These are phyloP conservation scores for Diaporthe ampelina DNA, from an alignment of 2,329 filamentous ascomycete species.

Conservation along the genomic window DNA sequence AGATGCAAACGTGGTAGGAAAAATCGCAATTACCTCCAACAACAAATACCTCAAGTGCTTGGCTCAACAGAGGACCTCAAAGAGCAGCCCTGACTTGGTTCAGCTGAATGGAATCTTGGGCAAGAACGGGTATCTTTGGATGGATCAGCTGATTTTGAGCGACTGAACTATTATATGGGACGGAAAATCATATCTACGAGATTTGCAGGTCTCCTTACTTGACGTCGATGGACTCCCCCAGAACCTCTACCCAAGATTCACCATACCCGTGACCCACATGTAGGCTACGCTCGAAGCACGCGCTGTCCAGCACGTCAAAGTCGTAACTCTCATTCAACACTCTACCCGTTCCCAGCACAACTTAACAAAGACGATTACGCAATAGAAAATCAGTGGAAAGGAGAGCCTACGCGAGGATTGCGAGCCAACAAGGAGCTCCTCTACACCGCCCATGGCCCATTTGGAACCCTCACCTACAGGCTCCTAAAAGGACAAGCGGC, in stretches of 20 bases:
- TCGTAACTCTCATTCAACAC: background rate
- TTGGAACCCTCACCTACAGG: background rate
- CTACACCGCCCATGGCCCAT: background rate
- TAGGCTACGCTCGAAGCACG: background rate
- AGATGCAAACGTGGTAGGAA: no score
- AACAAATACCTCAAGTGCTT: no score
- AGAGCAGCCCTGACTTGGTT: no score
- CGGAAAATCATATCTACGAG: background rate
- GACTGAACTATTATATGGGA: accelerated
- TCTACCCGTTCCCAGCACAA: background rate
- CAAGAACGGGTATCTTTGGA: background rate
- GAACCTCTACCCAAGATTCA: background rate
- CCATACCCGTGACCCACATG: slow-evolving; percentile 11
- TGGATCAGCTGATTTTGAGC: background rate
- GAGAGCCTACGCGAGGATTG: background rate
- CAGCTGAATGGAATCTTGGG: background rate
- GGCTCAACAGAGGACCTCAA: no score
- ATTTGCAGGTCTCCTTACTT: background rate
- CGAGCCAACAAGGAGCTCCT: background rate
- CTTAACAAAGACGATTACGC: background rate
- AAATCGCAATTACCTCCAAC: no score
- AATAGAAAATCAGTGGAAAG: background rate
- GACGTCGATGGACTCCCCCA: background rate
- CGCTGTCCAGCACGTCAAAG: background rate
- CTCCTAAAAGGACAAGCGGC: no score